Evolutionary conservation across 768 basidiomycete species (phyloP), one percentile per base, ranked within the genome.

Genomic region (Lactarius sp.): DNA sequence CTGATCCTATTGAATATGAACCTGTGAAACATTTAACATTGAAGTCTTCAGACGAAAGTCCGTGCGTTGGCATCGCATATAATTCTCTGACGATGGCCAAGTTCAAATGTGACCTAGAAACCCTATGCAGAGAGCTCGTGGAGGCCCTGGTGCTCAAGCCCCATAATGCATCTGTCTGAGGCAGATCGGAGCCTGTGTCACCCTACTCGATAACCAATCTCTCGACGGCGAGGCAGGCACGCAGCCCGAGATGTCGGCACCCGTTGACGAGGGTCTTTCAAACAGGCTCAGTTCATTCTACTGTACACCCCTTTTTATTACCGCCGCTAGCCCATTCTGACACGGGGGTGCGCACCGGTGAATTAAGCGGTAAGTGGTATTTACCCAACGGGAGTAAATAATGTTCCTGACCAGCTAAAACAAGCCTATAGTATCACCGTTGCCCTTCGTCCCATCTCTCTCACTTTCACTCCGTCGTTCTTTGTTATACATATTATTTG

Each of bases 1-100:
- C 75, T 95, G 42, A 67, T 82, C 67, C 88, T 97, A 49, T 92
- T 97, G 70, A 78, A 83, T 14, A 90, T 94, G 51, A 90, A 90
- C 63, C 92, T 90, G 0, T 98, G 94, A 94, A 98, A 97, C 71
- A 94, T 97, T 87, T 79, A 96, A 97, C 73, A 94, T 97, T 58
- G 94, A 97, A 73, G 94, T 97, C 22, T 97, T 96, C 71, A 94
- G 94, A 34, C 85, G 94, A 76, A 96, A 95, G 94, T 95, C 66
- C n/a, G n/a, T n/a, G n/a, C n/a, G n/a, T n/a, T 49, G 7, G 42
- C 7, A 31, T 47, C 12, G 22, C 20, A 6, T 20, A 20, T 13
- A 18, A 66, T 63, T 52, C 42, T 57, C 33, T 50, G 1, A 59
- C 27, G 20, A 4, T 16, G 47, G n/a, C 4, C 68, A 95, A 94